phyloP scores from a whole-genome alignment of 2,329 filamentous ascomycete genomes.

The Diaporthe ampelina region DNA sequence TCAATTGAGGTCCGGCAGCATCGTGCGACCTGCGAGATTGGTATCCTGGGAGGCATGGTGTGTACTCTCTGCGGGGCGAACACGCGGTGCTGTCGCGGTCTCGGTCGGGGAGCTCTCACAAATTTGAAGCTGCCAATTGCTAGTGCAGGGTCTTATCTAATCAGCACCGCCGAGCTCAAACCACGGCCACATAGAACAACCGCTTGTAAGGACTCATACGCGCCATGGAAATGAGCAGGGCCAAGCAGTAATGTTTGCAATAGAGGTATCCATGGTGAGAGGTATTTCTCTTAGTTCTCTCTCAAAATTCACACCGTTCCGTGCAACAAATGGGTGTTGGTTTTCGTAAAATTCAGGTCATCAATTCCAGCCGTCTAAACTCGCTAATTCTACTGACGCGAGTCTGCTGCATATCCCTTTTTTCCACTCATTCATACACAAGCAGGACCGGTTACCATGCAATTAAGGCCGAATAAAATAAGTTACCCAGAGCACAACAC shows the following conservation, averaged over 20 bases:
- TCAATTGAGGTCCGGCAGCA: slow-evolving; percentile 48
- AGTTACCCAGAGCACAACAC: slow-evolving; percentile 30
- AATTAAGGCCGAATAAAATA: slow-evolving; percentile 41
- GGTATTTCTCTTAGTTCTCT: not conserved
- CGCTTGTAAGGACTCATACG: not conserved
- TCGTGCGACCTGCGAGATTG: slow-evolving; percentile 48
- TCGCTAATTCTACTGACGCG: slow-evolving; percentile 39
- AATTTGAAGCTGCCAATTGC: slow-evolving; percentile 40
- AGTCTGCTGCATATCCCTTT: slow-evolving; percentile 41
- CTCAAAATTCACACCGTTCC: not conserved
- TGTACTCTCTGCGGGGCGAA: slow-evolving; percentile 13
- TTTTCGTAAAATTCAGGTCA: slow-evolving; percentile 33
- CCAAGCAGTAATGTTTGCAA: not conserved
- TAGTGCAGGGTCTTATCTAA: slow-evolving; percentile 18
- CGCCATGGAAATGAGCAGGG: not conserved
- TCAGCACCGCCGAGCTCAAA: not conserved
- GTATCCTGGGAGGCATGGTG: slow-evolving; percentile 53
- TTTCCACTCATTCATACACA: slow-evolving; percentile 37
- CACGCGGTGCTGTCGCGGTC: not conserved
- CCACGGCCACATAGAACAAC: too few relatives aligned
- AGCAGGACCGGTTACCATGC: slow-evolving; percentile 42
- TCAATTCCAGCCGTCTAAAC: slow-evolving; percentile 41
- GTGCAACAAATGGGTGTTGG: not conserved
- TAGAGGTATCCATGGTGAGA: not conserved
- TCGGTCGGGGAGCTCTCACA: slow-evolving; percentile 25